Evolutionary conservation across 2,329 filamentous ascomycete species (phyloP).

Genomic region (Microcyclospora pomicola): DNA sequence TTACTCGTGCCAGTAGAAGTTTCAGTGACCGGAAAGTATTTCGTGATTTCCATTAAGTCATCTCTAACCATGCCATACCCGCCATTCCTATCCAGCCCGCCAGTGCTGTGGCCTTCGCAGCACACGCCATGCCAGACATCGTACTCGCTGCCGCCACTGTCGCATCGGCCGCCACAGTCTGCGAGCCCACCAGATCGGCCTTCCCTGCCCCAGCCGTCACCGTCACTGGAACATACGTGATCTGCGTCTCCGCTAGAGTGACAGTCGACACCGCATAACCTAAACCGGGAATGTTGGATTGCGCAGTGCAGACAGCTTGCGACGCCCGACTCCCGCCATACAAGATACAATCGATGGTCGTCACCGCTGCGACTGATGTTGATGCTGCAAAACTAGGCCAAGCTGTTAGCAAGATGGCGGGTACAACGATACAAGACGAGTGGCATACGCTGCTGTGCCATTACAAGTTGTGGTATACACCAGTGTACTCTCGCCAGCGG

Average conservation of each 20-base stretch:
- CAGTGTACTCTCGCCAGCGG: constrained; percentile 17
- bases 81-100: no score
- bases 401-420: constrained; percentile 1
- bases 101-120: constrained; percentile 1
- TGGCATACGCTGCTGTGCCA: constrained; percentile 6
- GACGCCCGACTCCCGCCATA: constrained; percentile 8
- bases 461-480: constrained; percentile 9
- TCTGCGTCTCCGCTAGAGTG: constrained; percentile 15
- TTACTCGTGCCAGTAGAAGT: no score
- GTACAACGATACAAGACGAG: constrained; percentile 1
- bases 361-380: constrained; percentile 1
- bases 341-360: constrained; percentile 13
- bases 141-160: constrained; percentile 3
- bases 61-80: no score
- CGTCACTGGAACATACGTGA: constrained; percentile 16
- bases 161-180: constrained; percentile 5
- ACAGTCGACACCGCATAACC: constrained; percentile 16
- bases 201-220: constrained; percentile 17
- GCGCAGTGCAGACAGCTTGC: constrained; percentile 12
- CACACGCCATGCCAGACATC: constrained; percentile 3
- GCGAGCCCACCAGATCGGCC: not conserved
- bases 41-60: no score
- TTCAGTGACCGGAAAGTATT: no score
- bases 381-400: constrained; percentile 2
- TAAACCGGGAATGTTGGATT: constrained; percentile 10